phyloP scores from a whole-genome alignment of 1,284 basidiomycete species.

The Peniophora sp. region DNA sequence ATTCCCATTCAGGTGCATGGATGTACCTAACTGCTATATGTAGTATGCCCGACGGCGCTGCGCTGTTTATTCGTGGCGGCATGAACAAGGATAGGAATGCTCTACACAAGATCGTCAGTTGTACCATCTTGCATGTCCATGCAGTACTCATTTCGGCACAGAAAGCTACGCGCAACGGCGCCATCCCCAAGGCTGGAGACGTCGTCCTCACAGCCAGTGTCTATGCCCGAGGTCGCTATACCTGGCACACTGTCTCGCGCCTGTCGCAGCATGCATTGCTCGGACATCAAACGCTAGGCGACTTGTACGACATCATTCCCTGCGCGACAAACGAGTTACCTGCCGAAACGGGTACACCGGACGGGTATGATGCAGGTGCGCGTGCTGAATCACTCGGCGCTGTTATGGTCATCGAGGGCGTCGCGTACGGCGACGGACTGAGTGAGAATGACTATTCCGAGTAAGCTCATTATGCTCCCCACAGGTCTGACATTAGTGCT shows the following conservation, averaged over 20 bases:
- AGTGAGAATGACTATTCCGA: constrained; percentile 45
- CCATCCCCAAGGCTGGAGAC: constrained; percentile 19
- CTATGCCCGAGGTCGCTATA: constrained; percentile 52
- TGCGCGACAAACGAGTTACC: constrained; percentile 55
- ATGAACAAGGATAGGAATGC: constrained; percentile 62
- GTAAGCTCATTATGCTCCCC: too few species aligned
- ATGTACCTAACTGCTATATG: not conserved
- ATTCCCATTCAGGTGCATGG: not conserved
- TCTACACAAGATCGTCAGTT: constrained; percentile 36
- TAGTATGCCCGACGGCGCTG: constrained; percentile 46
- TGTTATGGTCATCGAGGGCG: constrained; percentile 52
- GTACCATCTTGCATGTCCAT: not conserved
- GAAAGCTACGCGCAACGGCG: constrained; percentile 22
- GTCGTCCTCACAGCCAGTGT: constrained; percentile 52
- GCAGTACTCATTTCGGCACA: constrained; percentile 11
- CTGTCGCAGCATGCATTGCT: constrained; percentile 60
- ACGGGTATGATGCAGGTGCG: constrained; percentile 19
- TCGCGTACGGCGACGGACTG: constrained; percentile 47
- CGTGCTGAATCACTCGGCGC: constrained; percentile 30
- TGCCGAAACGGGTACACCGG: constrained; percentile 19
- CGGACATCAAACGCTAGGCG: constrained; percentile 65
- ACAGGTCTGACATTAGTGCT: not conserved
- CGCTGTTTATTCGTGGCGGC: constrained; percentile 53
- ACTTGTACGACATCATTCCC: constrained; percentile 52
- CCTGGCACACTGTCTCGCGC: constrained; percentile 49